Base-by-base conservation (phyloP, 306 rosid genomes). In the Citrullus colocynthis region DNA sequence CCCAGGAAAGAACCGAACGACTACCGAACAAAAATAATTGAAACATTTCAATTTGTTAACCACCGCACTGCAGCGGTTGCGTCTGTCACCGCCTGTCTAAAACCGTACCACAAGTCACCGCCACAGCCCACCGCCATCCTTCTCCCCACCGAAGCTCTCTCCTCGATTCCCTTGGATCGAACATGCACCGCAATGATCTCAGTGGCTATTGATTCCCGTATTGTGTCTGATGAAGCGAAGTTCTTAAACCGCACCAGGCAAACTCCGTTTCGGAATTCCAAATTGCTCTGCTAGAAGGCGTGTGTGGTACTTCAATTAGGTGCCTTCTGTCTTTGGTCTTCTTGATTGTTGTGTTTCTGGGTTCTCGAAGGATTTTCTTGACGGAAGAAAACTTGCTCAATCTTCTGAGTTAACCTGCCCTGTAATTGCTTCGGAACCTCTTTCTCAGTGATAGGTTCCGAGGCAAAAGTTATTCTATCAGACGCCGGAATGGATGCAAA, bases 201-300 rank as follows among this genome's bases (percentile, higher is more conserved):
- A 15, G 89, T 61, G 18, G 96, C 98, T 49, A 86, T 89, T 79
- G 90, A 87, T 69, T 89, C 37, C 84, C 91, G 64, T 84, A 84
- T 93, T 91, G 49, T 96, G 95, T 39, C 85, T 83, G 85, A 87
- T 89, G 86, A 91, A 93, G 55, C 98, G 93, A 52, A 82, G 87
- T n/a, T 96, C 97, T 76, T 89, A 85, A 4, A 91, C 98, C 9
- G 80, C 88, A 6, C 98, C 98, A 0, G 88, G 84, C 57, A 86
- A 85, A 52, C 96, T 82, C 79, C 83, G 91, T 59, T 88, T 93
- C 72, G 91, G 85, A 93, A 86, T 83, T 37, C 52, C 32, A 60
- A 56, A 32, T 69, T 49, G 4, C 48, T 39, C 76, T 15, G 75
- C 77, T 36, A 51, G 73, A 55, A 4, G 16, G 54, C 32, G 17